Conservation (phyloP, 1,284 basidiomycete species). For the Pseudozyma pruni region DNA sequence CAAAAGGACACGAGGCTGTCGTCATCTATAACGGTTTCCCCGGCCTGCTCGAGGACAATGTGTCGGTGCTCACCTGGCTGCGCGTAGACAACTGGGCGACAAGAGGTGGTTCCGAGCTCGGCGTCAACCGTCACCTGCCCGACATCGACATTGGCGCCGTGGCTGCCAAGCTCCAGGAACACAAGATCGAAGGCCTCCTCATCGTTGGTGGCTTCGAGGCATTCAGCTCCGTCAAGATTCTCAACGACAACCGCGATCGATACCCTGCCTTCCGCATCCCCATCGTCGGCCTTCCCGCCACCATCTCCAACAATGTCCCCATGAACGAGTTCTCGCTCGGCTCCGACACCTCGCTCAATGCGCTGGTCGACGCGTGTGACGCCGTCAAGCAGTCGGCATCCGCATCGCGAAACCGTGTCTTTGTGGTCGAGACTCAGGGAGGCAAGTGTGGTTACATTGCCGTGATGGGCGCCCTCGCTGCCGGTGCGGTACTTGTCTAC, state of each 20-base stretch:
- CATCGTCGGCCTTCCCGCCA: slow-evolving; percentile 73
- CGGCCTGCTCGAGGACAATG: slow-evolving; percentile 87
- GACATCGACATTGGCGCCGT: slow-evolving; percentile 82
- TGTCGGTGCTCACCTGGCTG: slow-evolving; percentile 90
- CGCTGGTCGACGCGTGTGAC: slow-evolving; percentile 96
- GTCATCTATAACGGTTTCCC: slow-evolving; percentile 95
- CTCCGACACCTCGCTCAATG: slow-evolving; percentile 94
- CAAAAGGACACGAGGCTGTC: slow-evolving; percentile 88
- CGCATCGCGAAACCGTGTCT: slow-evolving; percentile 92
- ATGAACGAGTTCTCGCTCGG: slow-evolving; percentile 95
- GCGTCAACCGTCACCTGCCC: slow-evolving; percentile 90
- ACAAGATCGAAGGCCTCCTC: slow-evolving; percentile 82
- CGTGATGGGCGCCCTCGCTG: slow-evolving; percentile 91
- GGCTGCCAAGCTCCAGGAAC: slow-evolving; percentile 88
- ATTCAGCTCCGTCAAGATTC: slow-evolving; percentile 80
- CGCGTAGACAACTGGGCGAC: slow-evolving; percentile 96
- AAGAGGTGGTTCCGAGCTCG: slow-evolving; percentile 96
- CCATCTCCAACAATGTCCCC: slow-evolving; percentile 97
- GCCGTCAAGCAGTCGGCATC: slow-evolving; percentile 97
- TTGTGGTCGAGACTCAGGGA: slow-evolving; percentile 97
- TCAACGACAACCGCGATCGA: slow-evolving; percentile 81
- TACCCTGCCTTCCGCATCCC: slow-evolving; percentile 84
- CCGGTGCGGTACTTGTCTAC: slow-evolving; percentile 91
- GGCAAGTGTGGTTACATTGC: slow-evolving; percentile 96
- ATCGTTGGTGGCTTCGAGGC: slow-evolving; percentile 97